phyloP scores from a whole-genome alignment of 192 early-diverging fungal genomes.

The Coemansia javaensis region DNA sequence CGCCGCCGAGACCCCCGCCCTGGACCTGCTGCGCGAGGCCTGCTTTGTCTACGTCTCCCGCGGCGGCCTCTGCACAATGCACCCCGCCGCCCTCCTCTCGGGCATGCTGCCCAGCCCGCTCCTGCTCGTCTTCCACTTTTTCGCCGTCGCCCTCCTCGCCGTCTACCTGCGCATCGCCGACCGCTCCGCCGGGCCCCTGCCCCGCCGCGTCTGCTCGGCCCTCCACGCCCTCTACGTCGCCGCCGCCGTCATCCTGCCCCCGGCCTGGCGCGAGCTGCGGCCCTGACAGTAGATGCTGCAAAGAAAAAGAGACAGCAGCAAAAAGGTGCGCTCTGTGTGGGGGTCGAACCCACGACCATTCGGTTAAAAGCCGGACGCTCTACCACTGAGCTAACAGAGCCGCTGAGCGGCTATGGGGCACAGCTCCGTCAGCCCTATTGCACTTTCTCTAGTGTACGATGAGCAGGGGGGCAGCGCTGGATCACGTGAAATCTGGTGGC shows the following conservation, averaged over 20 bases:
- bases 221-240: slow-evolving; percentile 52
- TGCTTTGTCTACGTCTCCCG: slow-evolving; percentile 85
- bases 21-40: slow-evolving; percentile 71
- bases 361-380: slow-evolving; percentile 5
- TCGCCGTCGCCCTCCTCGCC: slow-evolving; percentile 72
- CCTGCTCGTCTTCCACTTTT: slow-evolving; percentile 85
- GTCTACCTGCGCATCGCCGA: slow-evolving; percentile 22
- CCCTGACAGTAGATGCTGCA: slow-evolving; percentile 5
- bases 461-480: too few species aligned
- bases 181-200: slow-evolving; percentile 11
- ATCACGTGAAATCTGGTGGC: too few species aligned
- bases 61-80: slow-evolving; percentile 74
- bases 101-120: slow-evolving; percentile 70
- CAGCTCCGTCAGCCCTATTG: too few species aligned
- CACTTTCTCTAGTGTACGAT: too few species aligned
- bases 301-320: background rate
- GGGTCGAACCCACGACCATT: slow-evolving; percentile 4
- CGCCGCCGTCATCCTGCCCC: slow-evolving; percentile 52
- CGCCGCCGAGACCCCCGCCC: slow-evolving; percentile 64
- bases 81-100: slow-evolving; percentile 82
- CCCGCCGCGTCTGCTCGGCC: slow-evolving; percentile 18
- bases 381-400: slow-evolving; percentile 4
- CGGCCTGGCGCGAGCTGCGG: slow-evolving; percentile 39
- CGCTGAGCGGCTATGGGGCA: too few species aligned
- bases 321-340: slow-evolving; percentile 1